Conservation (phyloP, 108 stramenopile species). For the Cylindrotheca closterium region DNA sequence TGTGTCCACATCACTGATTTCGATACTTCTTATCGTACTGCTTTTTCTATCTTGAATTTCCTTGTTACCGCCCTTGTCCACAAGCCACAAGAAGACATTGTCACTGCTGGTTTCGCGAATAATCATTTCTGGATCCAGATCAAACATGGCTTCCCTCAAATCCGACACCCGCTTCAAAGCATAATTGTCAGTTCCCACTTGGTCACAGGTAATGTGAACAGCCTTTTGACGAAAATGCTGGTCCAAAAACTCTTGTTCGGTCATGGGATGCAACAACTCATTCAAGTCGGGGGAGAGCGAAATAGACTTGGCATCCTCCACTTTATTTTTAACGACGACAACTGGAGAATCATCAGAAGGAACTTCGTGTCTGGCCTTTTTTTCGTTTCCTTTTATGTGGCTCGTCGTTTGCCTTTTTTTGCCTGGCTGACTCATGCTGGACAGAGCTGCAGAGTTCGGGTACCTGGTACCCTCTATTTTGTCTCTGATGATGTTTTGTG, state of each 20-base stretch:
- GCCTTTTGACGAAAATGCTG: conserved; percentile 27
- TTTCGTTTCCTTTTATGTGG: too few relatives aligned
- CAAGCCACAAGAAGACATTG: conserved; percentile 69
- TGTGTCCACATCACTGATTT: conserved; percentile 67
- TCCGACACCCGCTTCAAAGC: conserved; percentile 3
- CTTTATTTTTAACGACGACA: too few relatives aligned
- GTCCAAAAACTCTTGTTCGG: conserved; percentile 9
- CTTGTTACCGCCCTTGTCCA: conserved; percentile 1
- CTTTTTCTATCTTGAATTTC: not conserved
- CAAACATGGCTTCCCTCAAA: conserved; percentile 41
- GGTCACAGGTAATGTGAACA: conserved; percentile 26
- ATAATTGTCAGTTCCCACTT: not conserved
- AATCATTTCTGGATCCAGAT: conserved; percentile 49
- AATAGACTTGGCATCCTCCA: not conserved
- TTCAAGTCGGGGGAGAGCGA: conserved; percentile 13
- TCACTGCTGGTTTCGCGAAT: conserved; percentile 68
- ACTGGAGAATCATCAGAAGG: too few relatives aligned
- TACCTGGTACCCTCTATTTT: not conserved
- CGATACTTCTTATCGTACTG: conserved; percentile 62
- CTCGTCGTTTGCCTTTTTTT: too few relatives aligned
- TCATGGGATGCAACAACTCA: conserved; percentile 18
- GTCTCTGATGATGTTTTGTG: not conserved
- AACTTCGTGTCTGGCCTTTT: too few relatives aligned
- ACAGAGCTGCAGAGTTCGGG: not conserved
- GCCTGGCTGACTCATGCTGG: not conserved